Base-by-base conservation (phyloP, 108 stramenopile species). In the Skeletonema menzelii region DNA sequence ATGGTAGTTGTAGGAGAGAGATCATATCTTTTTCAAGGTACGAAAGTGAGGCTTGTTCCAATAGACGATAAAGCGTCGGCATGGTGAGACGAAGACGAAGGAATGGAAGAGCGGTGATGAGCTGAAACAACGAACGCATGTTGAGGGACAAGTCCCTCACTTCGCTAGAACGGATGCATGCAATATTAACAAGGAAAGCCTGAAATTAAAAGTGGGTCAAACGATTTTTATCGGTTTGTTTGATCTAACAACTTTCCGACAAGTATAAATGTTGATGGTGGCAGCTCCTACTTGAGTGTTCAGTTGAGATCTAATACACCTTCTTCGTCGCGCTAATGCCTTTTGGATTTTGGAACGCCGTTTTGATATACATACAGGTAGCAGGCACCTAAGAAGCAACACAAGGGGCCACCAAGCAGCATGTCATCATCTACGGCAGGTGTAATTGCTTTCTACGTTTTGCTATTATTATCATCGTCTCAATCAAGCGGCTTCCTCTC, bases 121-220 rank as follows among this genome's bases (percentile, higher is more conserved):
- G 40, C 15, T 15, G 40, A n/a, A n/a, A n/a, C 15, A 42, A 42
- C 40, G 40, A 53, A 53, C 49, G 49, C 49, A 53, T 53, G 49
- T 53, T 24, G 49, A 53, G 49, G 49, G 49, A 32, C n/a, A 24
- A 24, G 6, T 53, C 49, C 49, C 49, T 53, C 49, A 53, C 49
- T 53, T 53, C 15, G 49, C 22, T 53, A 53, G 20, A 53, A 53
- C 49, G 49, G 49, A 53, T 53, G 49, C 49, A 53, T 53, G 49
- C 49, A 24, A 53, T 53, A 53, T 15, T 7, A 53, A 53, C 20
- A 53, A 22, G 49, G 49, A 53, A 53, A 53, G 22, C 22, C 19
- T 42, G 22, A n/a, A n/a, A 53, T 53, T 53, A 53, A 19, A n/a
- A 53, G 49, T 22, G 49, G 49, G 22, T 22, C 49, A 53, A 53